Evolutionary conservation across 2,329 filamentous ascomycete species (phyloP).

Genomic region (Teratosphaeria destructans): DNA sequence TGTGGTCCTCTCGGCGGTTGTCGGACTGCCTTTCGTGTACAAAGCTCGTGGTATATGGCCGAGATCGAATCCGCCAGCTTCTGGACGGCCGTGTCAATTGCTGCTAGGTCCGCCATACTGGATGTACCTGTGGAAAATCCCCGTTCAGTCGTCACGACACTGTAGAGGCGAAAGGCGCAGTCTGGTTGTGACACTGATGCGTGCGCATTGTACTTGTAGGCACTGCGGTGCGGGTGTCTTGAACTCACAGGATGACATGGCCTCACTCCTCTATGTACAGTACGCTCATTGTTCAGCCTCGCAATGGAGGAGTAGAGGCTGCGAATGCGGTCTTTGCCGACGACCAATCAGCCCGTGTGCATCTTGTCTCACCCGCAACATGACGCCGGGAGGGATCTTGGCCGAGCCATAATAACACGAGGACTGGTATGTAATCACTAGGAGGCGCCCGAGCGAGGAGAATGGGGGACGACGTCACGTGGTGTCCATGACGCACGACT

Average conservation of each 20-base stretch:
- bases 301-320: background rate
- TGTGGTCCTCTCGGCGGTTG: background rate
- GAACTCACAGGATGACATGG: background rate
- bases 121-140: background rate
- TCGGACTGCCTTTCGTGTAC: background rate
- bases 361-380: too few species aligned
- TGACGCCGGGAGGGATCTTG: too few species aligned
- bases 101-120: background rate
- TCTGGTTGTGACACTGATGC: background rate
- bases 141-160: background rate
- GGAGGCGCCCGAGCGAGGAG: too few species aligned
- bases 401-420: too few species aligned
- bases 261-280: background rate
- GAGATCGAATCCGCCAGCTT: background rate
- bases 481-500: too few species aligned
- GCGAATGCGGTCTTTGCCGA: too few species aligned
- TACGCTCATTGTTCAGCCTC: background rate
- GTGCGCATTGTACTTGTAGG: background rate
- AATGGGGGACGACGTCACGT: too few species aligned
- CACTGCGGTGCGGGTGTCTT: background rate
- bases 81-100: background rate
- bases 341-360: too few species aligned
- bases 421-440: too few species aligned
- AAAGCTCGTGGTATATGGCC: background rate
- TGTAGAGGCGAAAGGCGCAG: background rate